A percentile compares a stretch with the other conserved stretches of the same genome.
phyloP scores from a whole-genome alignment of 192 early-diverging fungal genomes.

The Irineochytrium annulatum region DNA sequence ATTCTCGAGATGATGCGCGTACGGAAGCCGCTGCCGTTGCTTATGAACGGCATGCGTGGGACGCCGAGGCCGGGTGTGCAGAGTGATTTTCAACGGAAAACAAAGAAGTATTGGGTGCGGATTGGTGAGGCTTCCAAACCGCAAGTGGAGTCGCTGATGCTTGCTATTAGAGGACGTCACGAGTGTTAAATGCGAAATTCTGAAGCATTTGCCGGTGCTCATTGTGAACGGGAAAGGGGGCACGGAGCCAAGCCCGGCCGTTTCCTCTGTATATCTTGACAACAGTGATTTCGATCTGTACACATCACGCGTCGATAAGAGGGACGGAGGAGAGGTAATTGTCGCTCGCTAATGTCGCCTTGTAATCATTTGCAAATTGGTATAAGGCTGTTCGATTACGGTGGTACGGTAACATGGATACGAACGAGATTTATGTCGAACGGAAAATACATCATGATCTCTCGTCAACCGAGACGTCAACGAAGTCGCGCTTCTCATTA shows the following conservation, averaged over 20 bases:
- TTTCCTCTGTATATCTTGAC: conserved; percentile 93
- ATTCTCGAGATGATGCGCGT: conserved; percentile 47
- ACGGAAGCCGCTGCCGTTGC: conserved; percentile 17
- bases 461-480: conserved; percentile 68
- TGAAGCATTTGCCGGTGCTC: conserved; percentile 87
- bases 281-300: conserved; percentile 86
- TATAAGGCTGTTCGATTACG: conserved; percentile 69
- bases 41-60: conserved; percentile 8
- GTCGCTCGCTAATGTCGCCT: neutral
- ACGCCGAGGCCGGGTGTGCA: conserved; percentile 27
- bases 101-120: conserved; percentile 96
- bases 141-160: conserved; percentile 7
- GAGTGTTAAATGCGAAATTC: conserved; percentile 86
- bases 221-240: conserved; percentile 71
- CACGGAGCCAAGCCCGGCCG: conserved; percentile 73
- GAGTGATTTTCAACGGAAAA: conserved; percentile 74
- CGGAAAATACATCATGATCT: conserved; percentile 97
- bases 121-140: conserved; percentile 39
- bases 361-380: neutral
- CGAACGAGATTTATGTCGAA: conserved; percentile 88
- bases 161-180: conserved; percentile 72
- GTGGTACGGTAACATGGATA: conserved; percentile 92
- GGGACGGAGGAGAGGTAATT: conserved; percentile 76
- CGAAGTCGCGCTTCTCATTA: conserved; percentile 86
- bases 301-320: conserved; percentile 77